phyloP scores from a whole-genome alignment of 345 rosid species.

The Litchi chinensis region DNA sequence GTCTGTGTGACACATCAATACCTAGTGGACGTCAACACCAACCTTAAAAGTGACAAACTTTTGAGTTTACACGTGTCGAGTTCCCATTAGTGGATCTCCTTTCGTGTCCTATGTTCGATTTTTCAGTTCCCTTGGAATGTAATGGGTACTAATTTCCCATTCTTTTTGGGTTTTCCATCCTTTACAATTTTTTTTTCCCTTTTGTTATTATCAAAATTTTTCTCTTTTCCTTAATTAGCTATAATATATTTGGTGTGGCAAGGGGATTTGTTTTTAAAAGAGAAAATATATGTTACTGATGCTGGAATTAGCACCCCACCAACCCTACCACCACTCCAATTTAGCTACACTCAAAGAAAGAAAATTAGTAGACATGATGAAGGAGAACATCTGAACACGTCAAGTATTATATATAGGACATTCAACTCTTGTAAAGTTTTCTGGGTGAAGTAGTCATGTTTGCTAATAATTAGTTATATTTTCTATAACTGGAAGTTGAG shows the following conservation, averaged over 20 bases:
- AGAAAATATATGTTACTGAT: no score
- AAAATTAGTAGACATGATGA: no score
- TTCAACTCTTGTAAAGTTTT: background rate
- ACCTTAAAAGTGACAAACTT: slow-evolving; percentile 11
- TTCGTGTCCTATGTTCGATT: background rate
- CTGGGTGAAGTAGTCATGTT: background rate
- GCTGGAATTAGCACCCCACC: no score
- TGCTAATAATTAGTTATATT: background rate
- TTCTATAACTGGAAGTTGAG: background rate
- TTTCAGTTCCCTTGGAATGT: background rate
- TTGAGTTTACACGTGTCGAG: slow-evolving; percentile 15
- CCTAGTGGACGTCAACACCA: slow-evolving; percentile 21
- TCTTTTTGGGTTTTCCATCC: no score
- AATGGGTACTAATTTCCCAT: background rate
- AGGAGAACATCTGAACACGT: no score
- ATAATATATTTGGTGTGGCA: no score
- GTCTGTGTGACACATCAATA: slow-evolving; percentile 7
- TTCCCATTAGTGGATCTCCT: background rate
- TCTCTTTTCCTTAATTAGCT: background rate
- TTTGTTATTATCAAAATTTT: no score
- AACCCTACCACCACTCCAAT: no score
- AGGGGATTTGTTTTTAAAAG: no score
- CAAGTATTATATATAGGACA: background rate
- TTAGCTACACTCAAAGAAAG: no score
- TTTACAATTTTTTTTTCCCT: no score